These are phyloP conservation scores for Suillus subaureus DNA, from an alignment of 768 basidiomycete genomes.

Conservation along the genomic window DNA sequence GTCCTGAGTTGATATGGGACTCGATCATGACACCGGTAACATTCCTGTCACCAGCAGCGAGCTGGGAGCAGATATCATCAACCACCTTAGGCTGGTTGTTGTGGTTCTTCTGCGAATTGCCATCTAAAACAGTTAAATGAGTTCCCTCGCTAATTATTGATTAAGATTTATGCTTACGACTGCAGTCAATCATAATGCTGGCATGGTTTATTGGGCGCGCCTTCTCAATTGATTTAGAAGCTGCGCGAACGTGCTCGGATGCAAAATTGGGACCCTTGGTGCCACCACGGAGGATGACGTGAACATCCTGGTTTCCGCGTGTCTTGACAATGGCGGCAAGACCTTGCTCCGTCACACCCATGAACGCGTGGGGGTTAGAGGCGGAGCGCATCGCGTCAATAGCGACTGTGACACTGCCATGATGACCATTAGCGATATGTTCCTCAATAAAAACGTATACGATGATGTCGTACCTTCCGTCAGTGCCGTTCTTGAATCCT, in stretches of 20 bases:
- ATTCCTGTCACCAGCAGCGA: constrained; percentile 62
- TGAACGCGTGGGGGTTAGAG: constrained; percentile 93
- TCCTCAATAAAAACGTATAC: not conserved
- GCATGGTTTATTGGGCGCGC: constrained; percentile 53
- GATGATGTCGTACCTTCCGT: constrained; percentile 62
- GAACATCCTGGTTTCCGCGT: constrained; percentile 81
- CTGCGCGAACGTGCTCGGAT: constrained; percentile 67
- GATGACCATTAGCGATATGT: constrained; percentile 9
- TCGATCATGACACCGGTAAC: constrained; percentile 99
- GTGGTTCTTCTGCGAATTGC: constrained; percentile 96
- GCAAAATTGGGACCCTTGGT: constrained; percentile 89
- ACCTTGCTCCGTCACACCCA: constrained; percentile 87
- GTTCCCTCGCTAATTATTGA: not conserved
- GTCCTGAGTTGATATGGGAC: constrained; percentile 87
- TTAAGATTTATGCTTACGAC: constrained; percentile 50
- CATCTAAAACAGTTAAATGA: constrained; percentile 52
- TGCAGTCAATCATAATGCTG: constrained; percentile 88
- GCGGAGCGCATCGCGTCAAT: constrained; percentile 96
- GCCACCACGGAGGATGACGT: constrained; percentile 95
- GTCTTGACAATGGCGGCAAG: constrained; percentile 97
- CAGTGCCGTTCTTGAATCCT: constrained; percentile 99
- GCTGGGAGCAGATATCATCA: constrained; percentile 71
- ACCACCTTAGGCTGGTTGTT: constrained; percentile 87
- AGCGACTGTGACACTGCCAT: constrained; percentile 72
- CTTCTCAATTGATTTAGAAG: constrained; percentile 64